Base-by-base conservation (phyloP, 1,139 yeast genomes). In the Hansenula anomala region DNA sequence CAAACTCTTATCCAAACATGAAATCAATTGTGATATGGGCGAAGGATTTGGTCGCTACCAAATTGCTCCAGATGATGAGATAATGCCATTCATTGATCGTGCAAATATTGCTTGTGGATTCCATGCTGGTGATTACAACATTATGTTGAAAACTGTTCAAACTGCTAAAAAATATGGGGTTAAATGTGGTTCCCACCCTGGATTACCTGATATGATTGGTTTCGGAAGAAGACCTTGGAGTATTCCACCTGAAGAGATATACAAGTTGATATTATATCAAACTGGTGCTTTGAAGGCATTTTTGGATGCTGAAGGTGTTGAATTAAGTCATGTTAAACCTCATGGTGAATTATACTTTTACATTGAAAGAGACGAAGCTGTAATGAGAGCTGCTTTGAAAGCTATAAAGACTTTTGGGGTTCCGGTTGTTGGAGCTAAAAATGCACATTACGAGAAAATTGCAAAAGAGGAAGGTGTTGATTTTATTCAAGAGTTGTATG, bases 21-120 rank as follows among this genome's bases (percentile, higher is more conserved):
- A 59, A 41, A 58, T 63, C 44, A 60, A 61, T 33, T 60, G 66
- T 48, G 67, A 63, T 43, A 63, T 63, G 66, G 67, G 67, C 4
- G 69, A 64, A 55, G 70, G 67, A 0, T 65, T 48, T 46, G 69
- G 69, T 6, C 59, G 56, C 17, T 64, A 63, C 59, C 60, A 49
- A 41, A 56, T 65, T 60, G 70, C 66, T 1, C 67, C 67, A 4
- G 69, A 64, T 43, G 66, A 60, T 19, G 67, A 64, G 25, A 58
- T 65, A 28, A 63, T 64, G 66, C 67, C 66, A 15, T 47, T 51
- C 14, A 64, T 64, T 38, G 67, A 64, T 45, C 50, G 59, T n/a
- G 69, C 69, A 13, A 65, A 65, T 42, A 47, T 65, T 41, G 69
- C 69, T 6, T 64, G 69, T 49, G 69, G 70, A 2, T 63, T 60